Conservation (phyloP, 2,329 filamentous ascomycete genomes). For the Alternaria longipes region DNA sequence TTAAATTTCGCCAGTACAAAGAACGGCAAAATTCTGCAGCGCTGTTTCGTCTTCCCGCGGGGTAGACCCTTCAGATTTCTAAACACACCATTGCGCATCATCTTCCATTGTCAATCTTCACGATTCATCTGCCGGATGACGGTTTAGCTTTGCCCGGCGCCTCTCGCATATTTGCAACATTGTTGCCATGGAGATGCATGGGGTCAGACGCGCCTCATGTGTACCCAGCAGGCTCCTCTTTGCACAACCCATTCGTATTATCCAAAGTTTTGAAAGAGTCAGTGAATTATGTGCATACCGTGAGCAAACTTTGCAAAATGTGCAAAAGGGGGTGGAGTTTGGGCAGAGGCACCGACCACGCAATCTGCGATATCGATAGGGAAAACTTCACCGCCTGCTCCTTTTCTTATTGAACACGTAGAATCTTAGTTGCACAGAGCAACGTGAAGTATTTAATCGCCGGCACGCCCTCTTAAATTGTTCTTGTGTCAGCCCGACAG, state of each 20-base stretch:
- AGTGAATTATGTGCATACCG: constrained; percentile 1
- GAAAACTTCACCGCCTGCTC: constrained; percentile 12
- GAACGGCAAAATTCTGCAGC: constrained; percentile 4
- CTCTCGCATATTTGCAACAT: constrained; percentile 5
- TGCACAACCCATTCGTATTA: constrained; percentile 12
- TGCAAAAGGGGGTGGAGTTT: constrained; percentile 18
- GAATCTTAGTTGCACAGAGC: not conserved
- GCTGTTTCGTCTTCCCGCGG: constrained; percentile 5
- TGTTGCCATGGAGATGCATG: constrained; percentile 21
- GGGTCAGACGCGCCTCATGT: constrained; percentile 20
- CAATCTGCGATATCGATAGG: constrained; percentile 18
- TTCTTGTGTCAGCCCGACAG: not conserved
- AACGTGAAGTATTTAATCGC: not conserved
- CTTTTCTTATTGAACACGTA: constrained; percentile 3
- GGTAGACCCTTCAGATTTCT: constrained; percentile 8
- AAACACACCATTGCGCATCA: constrained; percentile 6
- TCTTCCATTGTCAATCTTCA: constrained; percentile 3
- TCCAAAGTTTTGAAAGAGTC: constrained; percentile 1
- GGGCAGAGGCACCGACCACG: constrained; percentile 16
- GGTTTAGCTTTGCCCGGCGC: constrained; percentile 1
- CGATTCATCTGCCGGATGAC: constrained; percentile 2
- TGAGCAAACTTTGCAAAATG: constrained; percentile 7
- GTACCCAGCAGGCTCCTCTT: constrained; percentile 14
- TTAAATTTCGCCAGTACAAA: not conserved
- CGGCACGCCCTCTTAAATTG: not conserved